phyloP scores from a whole-genome alignment of 768 basidiomycete species.

The Russula abietina region DNA sequence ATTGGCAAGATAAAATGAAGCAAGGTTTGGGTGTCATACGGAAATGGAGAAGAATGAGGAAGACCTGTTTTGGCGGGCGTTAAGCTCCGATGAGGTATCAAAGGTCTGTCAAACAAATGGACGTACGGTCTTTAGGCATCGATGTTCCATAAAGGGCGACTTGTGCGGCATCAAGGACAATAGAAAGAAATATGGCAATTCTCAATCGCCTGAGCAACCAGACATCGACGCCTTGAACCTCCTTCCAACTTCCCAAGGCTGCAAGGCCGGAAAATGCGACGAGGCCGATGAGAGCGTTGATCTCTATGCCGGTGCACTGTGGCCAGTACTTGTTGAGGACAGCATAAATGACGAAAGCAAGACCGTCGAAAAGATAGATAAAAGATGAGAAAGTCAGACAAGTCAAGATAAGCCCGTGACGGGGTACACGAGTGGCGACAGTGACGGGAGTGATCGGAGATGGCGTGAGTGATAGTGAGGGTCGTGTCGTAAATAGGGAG shows the following conservation, averaged over 20 bases:
- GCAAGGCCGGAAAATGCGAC: constrained; percentile 67
- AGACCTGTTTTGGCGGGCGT: constrained; percentile 7
- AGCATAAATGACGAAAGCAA: constrained; percentile 59
- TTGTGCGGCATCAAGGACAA: constrained; percentile 56
- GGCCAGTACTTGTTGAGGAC: constrained; percentile 65
- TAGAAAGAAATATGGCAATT: constrained; percentile 44
- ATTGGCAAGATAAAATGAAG: constrained; percentile 52
- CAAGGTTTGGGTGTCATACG: constrained; percentile 34
- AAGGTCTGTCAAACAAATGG: neutral
- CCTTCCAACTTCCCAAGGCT: constrained; percentile 74
- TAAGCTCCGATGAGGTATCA: neutral
- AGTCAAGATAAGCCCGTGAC: constrained; percentile 66
- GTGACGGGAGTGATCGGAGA: constrained; percentile 76
- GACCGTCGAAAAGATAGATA: constrained; percentile 73
- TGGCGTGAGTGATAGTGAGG: constrained; percentile 38
- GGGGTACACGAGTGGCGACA: constrained; percentile 64
- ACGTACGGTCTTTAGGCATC: constrained; percentile 32
- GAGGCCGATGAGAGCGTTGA: constrained; percentile 63
- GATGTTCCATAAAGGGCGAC: constrained; percentile 47
- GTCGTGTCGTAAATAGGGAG: constrained; percentile 50
- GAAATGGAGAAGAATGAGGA: constrained; percentile 23
- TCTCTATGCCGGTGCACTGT: constrained; percentile 53
- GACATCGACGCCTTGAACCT: constrained; percentile 59
- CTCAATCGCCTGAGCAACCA: constrained; percentile 60
- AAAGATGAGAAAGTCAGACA: constrained; percentile 64